These are phyloP conservation scores for Hanseniaspora meyeri DNA, from an alignment of 805 yeast genomes.

Conservation along the genomic window DNA sequence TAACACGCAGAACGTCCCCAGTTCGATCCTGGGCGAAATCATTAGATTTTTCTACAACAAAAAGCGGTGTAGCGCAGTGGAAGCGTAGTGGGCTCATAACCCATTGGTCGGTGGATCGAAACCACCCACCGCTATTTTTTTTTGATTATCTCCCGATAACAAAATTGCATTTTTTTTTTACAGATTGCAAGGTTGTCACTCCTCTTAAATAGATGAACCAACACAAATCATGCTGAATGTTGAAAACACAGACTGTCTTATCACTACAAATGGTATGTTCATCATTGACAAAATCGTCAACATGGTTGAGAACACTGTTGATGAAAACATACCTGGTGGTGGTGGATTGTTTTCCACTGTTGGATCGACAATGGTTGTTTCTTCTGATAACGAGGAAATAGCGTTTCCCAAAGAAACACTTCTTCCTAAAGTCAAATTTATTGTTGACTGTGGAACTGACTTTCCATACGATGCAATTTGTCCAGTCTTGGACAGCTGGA, in stretches of 20 bases:
- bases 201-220: not conserved
- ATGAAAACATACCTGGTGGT: slow-evolving; percentile 62
- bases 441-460: slow-evolving; percentile 70
- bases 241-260: slow-evolving; percentile 20
- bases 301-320: slow-evolving; percentile 27
- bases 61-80: slow-evolving; percentile 96
- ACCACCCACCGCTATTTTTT: slow-evolving; percentile 76
- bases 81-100: slow-evolving; percentile 99
- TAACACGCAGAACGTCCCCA: slow-evolving; percentile 99
- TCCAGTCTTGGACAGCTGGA: slow-evolving; percentile 43
- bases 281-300: slow-evolving; percentile 72
- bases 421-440: slow-evolving; percentile 39
- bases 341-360: slow-evolving; percentile 74
- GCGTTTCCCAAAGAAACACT: slow-evolving; percentile 32
- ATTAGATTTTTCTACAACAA: not conserved
- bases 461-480: slow-evolving; percentile 42
- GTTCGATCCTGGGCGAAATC: slow-evolving; percentile 98
- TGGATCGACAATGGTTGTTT: slow-evolving; percentile 37
- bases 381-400: not conserved
- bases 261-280: slow-evolving; percentile 75
- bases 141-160: not conserved
- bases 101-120: slow-evolving; percentile 97
- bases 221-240: not conserved
- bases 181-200: not conserved
- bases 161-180: slow-evolving; percentile 14